Evolutionary conservation across 331 rosid genomes (phyloP).

Genomic region (Acacia concinna): DNA sequence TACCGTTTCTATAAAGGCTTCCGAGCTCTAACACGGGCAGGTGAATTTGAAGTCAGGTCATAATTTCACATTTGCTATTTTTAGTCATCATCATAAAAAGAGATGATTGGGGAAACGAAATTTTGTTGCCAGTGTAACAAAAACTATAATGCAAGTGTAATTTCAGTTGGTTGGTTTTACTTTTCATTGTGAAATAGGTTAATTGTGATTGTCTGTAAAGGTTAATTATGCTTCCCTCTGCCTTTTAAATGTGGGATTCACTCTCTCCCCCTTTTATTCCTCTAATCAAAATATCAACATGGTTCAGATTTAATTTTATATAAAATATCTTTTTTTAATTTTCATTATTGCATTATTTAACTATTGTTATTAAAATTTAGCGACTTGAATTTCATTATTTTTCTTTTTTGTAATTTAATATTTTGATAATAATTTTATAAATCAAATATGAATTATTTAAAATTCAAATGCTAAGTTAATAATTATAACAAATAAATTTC

Average conservation of each 20-base stretch:
- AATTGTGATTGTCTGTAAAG: background rate
- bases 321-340: too few relatives aligned
- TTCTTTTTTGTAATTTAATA: too few relatives aligned
- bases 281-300: too few relatives aligned
- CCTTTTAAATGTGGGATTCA: background rate
- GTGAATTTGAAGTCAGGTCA: constrained; percentile 84
- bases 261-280: too few relatives aligned
- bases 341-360: too few relatives aligned
- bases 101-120: constrained; percentile 8
- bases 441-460: too few relatives aligned
- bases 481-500: too few relatives aligned
- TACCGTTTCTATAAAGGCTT: constrained; percentile 84
- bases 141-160: background rate
- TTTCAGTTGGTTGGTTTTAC: background rate
- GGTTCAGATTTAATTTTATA: too few relatives aligned
- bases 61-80: constrained; percentile 27
- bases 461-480: too few relatives aligned
- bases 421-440: too few relatives aligned
- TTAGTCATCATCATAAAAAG: background rate
- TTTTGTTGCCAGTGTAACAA: constrained; percentile 22
- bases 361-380: too few relatives aligned
- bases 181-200: background rate
- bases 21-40: constrained; percentile 82
- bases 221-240: background rate
- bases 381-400: too few relatives aligned